phyloP scores from a whole-genome alignment of 495 filamentous ascomycete genomes.

The Penicillium lividum region DNA sequence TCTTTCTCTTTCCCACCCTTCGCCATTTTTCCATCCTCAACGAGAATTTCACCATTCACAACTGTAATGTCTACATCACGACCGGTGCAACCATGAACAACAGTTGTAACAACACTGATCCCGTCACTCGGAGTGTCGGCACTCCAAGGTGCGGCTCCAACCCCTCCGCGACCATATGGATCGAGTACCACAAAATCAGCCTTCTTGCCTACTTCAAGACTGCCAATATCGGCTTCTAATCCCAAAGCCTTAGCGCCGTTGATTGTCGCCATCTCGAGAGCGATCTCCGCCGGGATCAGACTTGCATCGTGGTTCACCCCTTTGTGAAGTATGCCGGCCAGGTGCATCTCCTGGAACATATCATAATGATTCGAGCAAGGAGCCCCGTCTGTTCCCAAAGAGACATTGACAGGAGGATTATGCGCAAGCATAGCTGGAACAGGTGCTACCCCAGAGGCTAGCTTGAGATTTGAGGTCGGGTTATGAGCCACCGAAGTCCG shows the following conservation, averaged over 20 bases:
- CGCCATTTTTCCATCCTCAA: slow-evolving; percentile 28
- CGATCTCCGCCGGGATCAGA: slow-evolving; percentile 36
- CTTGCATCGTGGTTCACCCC: slow-evolving; percentile 35
- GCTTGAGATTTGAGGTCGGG: slow-evolving; percentile 41
- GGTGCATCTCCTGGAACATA: slow-evolving; percentile 43
- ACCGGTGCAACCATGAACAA: slow-evolving; percentile 42
- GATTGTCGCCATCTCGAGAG: slow-evolving; percentile 44
- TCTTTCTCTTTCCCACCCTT: slow-evolving; percentile 19
- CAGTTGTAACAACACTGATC: slow-evolving; percentile 35
- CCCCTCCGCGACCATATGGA: slow-evolving; percentile 29
- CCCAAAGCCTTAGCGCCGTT: slow-evolving; percentile 42
- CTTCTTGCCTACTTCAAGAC: slow-evolving; percentile 45
- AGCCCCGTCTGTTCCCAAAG: slow-evolving; percentile 41
- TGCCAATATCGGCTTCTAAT: slow-evolving; percentile 38
- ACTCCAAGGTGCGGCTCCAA: slow-evolving; percentile 24
- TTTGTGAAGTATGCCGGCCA: slow-evolving; percentile 44
- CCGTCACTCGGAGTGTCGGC: not conserved
- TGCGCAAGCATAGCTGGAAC: slow-evolving; percentile 34
- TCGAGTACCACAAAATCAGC: slow-evolving; percentile 37
- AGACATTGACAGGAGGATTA: slow-evolving; percentile 29
- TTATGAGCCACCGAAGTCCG: slow-evolving; percentile 40
- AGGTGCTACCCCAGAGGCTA: slow-evolving; percentile 41
- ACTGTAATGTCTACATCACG: slow-evolving; percentile 42
- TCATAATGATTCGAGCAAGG: slow-evolving; percentile 45
- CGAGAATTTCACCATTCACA: slow-evolving; percentile 37